Evolutionary conservation across 345 rosid genomes (phyloP).

Genomic region (Dovyalis caffra): DNA sequence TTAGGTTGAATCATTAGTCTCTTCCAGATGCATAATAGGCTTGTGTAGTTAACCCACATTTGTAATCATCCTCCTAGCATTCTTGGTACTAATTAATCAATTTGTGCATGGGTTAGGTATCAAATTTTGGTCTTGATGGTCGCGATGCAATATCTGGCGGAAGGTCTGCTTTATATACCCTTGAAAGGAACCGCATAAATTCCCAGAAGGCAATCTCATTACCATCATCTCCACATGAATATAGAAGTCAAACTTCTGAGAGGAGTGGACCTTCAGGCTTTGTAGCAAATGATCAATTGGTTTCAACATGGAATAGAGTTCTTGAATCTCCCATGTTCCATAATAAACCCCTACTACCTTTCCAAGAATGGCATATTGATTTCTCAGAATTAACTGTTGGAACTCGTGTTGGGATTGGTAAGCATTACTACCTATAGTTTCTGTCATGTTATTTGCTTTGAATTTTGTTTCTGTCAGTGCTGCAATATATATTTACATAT

Average conservation of each 20-base stretch:
- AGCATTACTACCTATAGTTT: constrained; percentile 16
- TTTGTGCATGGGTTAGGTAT: constrained; percentile 39
- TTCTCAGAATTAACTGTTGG: constrained; percentile 91
- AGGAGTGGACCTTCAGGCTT: constrained; percentile 48
- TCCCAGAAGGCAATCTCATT: constrained; percentile 92
- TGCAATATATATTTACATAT: not conserved
- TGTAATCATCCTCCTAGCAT: not conserved
- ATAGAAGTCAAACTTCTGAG: constrained; percentile 59
- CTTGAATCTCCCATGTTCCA: constrained; percentile 84
- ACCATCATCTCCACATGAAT: constrained; percentile 89
- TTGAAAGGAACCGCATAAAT: constrained; percentile 49
- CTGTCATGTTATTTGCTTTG: not conserved
- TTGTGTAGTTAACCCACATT: not conserved
- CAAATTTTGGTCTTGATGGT: constrained; percentile 60
- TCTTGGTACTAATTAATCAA: constrained; percentile 16
- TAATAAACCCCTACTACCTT: constrained; percentile 69
- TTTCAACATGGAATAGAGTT: constrained; percentile 74
- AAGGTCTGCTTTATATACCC: constrained; percentile 59
- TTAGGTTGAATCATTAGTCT: not conserved
- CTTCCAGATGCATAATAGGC: not conserved
- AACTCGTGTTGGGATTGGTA: constrained; percentile 97
- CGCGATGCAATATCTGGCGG: constrained; percentile 57
- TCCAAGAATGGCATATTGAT: constrained; percentile 91
- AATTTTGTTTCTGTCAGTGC: not conserved
- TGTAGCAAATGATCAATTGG: constrained; percentile 44